Base-by-base conservation (phyloP, 2,329 filamentous ascomycete genomes). In the Ceratocystis papillata region DNA sequence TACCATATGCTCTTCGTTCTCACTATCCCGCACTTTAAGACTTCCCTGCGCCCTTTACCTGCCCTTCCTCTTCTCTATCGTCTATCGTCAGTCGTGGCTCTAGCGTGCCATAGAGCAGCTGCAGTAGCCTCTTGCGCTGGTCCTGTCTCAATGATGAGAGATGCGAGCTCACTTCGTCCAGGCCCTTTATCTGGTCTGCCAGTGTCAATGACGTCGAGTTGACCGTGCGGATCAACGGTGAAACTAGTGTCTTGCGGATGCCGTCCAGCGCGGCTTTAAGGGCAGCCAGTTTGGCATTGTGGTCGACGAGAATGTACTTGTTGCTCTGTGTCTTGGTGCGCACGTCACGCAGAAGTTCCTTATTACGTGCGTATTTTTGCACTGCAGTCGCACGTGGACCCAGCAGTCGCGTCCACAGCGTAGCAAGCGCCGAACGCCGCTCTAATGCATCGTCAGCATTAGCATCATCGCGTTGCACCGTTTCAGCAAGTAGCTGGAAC, bases 331-430 rank as follows among this genome's bases (percentile, higher is more conserved):
- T 96, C 71, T 88, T 88, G 67, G 87, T 84, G 69, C 91, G 86
- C 66, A 97, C 87, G 70, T 87, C 87, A 62, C 81, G 83, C 28
- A 97, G 83, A 0, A 96, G 80, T 62, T 85, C 81, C 69, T 87
- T 87, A 79, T 97, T 97, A 76, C 89, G 90, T 74, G 96, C 90
- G 75, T 91, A 96, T 75, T 96, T 96, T 73, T 85, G 83, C n/a
- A 96, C 80, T 70, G 87, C 82, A 57, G 80, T 81, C 6, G 88
- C 85, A 72, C 89, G 87, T 48, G 87, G 80, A 1, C 91, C 92
- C 0, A 96, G 84, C 25, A 96, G 84, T 60, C 87, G 86, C 1
- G 89, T 88, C 93, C 93, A 97, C 7, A 96, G 82, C 2, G 86
- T 87, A 1, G 87, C 87, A 55, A 96, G 85, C 71, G 94, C 82